Evolutionary conservation across 345 rosid species (phyloP), one percentile per base, ranked within the genome.

Genomic region (Eucalyptus cloeziana): DNA sequence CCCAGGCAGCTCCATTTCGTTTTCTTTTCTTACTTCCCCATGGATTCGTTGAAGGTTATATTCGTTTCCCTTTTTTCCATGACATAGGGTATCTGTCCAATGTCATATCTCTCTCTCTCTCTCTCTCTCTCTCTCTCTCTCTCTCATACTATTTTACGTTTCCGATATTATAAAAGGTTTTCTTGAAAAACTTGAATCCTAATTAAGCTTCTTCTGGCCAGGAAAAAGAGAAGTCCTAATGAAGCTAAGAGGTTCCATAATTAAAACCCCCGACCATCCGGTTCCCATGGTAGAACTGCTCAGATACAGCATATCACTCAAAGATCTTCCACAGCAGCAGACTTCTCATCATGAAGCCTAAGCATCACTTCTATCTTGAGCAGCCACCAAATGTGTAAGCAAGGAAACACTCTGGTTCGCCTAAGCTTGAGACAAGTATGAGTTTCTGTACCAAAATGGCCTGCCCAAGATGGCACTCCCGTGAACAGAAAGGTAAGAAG

Each of bases 401-500:
- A 21, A 22, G 31, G 50, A 43, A 51, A 33, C 67, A 54, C 50
- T 25, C 40, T 37, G 88, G 31, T 22, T 47, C 10, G 49, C 87
- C 86, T 90, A 92, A 86, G 92, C 90, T 88, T 94, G 94, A 33
- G 95, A 49, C 88, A 93, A 62, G 9, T 95, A 90, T 50, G 98
- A 94, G 86, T 96, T 93, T 91, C 92, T 94, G 90, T 89, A 92
- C 99, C 98, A 97, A 64, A 94, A 69, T 43, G 96, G 92, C 76
- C 98, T 93, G 86, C 99, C 97, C 89, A 95, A 86, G 62, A 97
- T 95, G 67, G 96, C 93, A 86, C 89, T 95, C 90, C 96, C 98
- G 86, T 97, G 98, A 62, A 95, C 93, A 69, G 98, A 95, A 88
- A 95, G 95, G 92, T 97, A 98, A 87, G 92, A 89, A 1, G 94